Evolutionary conservation across 441 rosid genomes (phyloP), one percentile per base, ranked within the genome.

Genomic region (Populus hybrid): DNA sequence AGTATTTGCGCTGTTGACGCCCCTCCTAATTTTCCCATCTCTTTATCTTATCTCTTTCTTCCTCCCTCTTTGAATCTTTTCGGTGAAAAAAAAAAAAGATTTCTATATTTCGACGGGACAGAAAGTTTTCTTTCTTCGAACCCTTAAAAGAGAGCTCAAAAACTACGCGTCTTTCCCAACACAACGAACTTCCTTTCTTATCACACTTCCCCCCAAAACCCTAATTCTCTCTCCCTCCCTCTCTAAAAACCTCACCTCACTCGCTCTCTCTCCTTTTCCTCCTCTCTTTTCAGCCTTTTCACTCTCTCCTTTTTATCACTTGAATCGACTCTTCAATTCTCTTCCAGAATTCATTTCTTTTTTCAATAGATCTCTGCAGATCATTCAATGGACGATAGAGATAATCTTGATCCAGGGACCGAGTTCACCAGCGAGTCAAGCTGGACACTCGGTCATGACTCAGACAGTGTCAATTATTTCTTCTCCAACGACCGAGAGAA

Each of bases 381-480:
- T 6, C 20, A 21, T 24, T 76, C 69, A 40, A 84, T 87, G 87
- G 87, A 81, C 64, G 86, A 80, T 72, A 79, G 70, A 70, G 77
- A 80, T 6, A 76, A 80, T 74, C 74, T 83, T 80, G 90, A 88
- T 88, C 97, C 91, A 21, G 81, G 71, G n/a, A 75, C 77, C n/a
- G 84, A 75, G 34, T 82, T 81, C 72, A 38, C 82, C 36, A 77
- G 38, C 64, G 81, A 79, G 36, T 80, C 88, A 0, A 75, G 84
- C 87, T 84, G 89, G 90, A 40, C 85, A 26, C 86, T 88, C 57
- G 86, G 80, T 0, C 65, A 79, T 69, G 87, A 83, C 75, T 79
- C 92, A n/a, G 88, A 86, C 53, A 38, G 75, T 69, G 85, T 78
- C 72, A 77, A 70, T 67, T 87, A 83, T 86, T 83, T 94, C 81